Evolutionary conservation across 345 rosid genomes (phyloP).

Genomic region (Sapria himalayana): DNA sequence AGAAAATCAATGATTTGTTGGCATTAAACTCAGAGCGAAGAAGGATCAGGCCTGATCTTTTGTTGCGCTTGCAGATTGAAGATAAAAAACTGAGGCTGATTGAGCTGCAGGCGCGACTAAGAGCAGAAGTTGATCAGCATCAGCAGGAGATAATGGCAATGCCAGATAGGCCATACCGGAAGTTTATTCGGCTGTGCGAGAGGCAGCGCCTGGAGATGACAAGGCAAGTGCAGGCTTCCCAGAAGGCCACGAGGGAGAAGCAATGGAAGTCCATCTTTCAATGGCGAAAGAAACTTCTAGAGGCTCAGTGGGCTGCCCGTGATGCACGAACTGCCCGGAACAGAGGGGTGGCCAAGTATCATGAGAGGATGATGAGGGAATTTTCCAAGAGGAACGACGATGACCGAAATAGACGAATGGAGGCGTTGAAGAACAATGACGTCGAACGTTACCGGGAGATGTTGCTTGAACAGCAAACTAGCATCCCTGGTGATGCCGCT

Average conservation of each 20-base stretch:
- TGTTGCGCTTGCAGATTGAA: constrained; percentile 88
- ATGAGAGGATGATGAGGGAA: constrained; percentile 88
- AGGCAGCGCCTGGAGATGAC: constrained; percentile 84
- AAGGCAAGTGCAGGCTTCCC: constrained; percentile 76
- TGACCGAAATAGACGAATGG: constrained; percentile 92
- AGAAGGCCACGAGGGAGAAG: constrained; percentile 72
- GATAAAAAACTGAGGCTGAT: constrained; percentile 72
- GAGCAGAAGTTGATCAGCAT: constrained; percentile 83
- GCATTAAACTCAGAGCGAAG: constrained; percentile 85
- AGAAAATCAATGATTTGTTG: constrained; percentile 59
- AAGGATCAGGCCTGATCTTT: constrained; percentile 97
- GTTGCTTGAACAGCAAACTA: constrained; percentile 95
- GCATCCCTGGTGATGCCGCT: constrained; percentile 69
- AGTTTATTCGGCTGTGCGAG: constrained; percentile 92
- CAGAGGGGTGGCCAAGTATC: constrained; percentile 97
- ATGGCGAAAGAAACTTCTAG: constrained; percentile 98
- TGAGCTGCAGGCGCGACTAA: constrained; percentile 63
- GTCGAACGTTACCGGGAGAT: constrained; percentile 98
- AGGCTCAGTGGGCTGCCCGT: constrained; percentile 94
- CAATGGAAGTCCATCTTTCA: constrained; percentile 88
- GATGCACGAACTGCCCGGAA: constrained; percentile 97
- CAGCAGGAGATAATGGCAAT: constrained; percentile 97
- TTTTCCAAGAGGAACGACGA: constrained; percentile 93
- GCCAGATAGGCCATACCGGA: constrained; percentile 96
- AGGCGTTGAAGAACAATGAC: constrained; percentile 96